Percentiles rank a stretch among this genome's conserved stretches.
Conservation (phyloP, 2,329 filamentous ascomycete species). For the Monosporascus cannonballus region DNA sequence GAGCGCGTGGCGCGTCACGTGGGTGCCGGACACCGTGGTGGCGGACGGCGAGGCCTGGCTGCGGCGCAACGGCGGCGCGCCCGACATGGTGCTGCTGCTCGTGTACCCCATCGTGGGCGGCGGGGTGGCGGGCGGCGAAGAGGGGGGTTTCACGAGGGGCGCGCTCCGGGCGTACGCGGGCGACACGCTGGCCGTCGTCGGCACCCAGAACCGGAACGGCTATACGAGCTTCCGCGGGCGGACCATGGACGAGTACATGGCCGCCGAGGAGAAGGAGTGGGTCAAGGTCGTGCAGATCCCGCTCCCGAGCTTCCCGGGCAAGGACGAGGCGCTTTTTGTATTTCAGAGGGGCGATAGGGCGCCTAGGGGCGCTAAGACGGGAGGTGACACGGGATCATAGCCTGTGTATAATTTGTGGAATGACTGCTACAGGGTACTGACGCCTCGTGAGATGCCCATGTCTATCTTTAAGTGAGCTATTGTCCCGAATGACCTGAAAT, state of each 20-base stretch:
- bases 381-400: not conserved
- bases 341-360: slow-evolving; percentile 47
- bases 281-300: slow-evolving; percentile 57
- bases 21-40: slow-evolving; percentile 61
- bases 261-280: slow-evolving; percentile 49
- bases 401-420: too few relatives aligned
- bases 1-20: slow-evolving; percentile 61
- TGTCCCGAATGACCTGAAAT: too few relatives aligned
- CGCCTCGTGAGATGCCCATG: too few relatives aligned
- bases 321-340: slow-evolving; percentile 69
- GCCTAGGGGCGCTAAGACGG: slow-evolving; percentile 4
- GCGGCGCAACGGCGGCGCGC: slow-evolving; percentile 38
- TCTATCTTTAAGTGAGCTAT: too few relatives aligned
- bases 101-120: slow-evolving; percentile 68
- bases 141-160: slow-evolving; percentile 57
- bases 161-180: slow-evolving; percentile 57
- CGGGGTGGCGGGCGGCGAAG: slow-evolving; percentile 56
- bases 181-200: slow-evolving; percentile 63
- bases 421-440: too few relatives aligned
- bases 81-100: slow-evolving; percentile 56
- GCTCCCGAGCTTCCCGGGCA: slow-evolving; percentile 68
- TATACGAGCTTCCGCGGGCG: slow-evolving; percentile 63
- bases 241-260: slow-evolving; percentile 63
- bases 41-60: slow-evolving; percentile 57
- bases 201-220: slow-evolving; percentile 68